Percentiles rank a stretch among this genome's conserved stretches.
These are phyloP conservation scores for Sporisorium graminicola DNA, from an alignment of 1,284 basidiomycete species.

Conservation along the genomic window DNA sequence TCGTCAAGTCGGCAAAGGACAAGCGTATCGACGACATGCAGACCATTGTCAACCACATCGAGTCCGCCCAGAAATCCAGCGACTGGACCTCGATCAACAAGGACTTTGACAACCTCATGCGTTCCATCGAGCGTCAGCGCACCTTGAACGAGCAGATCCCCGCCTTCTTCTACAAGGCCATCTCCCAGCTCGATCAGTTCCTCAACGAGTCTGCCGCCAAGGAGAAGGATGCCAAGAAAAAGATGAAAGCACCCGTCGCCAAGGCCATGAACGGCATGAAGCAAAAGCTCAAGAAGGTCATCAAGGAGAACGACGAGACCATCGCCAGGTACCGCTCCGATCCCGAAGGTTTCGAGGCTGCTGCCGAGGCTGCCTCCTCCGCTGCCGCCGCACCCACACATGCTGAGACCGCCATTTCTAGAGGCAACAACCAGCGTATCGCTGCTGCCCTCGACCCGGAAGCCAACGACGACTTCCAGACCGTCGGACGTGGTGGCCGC, in stretches of 20 bases:
- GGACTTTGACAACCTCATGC: constrained; percentile 96
- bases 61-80: constrained; percentile 90
- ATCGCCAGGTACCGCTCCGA: constrained; percentile 81
- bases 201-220: constrained; percentile 81
- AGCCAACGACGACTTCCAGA: constrained; percentile 83
- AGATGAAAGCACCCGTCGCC: constrained; percentile 94
- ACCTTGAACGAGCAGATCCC: constrained; percentile 87
- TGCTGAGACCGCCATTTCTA: constrained; percentile 71
- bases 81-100: constrained; percentile 88
- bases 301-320: constrained; percentile 88
- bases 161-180: constrained; percentile 84
- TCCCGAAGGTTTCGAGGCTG: constrained; percentile 83
- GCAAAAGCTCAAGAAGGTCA: constrained; percentile 92
- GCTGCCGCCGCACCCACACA: constrained; percentile 73
- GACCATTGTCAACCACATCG: constrained; percentile 85
- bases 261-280: constrained; percentile 96
- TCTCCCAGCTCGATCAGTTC: constrained; percentile 82
- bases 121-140: constrained; percentile 89
- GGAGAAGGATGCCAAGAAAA: constrained; percentile 84
- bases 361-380: constrained; percentile 70
- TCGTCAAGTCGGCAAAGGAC: constrained; percentile 87
- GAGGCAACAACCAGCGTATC: constrained; percentile 72
- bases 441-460: constrained; percentile 68
- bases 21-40: constrained; percentile 90
- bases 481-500: constrained; percentile 91